Conservation (phyloP, 352 stramenopile species). For the Pythium aristosporum region DNA sequence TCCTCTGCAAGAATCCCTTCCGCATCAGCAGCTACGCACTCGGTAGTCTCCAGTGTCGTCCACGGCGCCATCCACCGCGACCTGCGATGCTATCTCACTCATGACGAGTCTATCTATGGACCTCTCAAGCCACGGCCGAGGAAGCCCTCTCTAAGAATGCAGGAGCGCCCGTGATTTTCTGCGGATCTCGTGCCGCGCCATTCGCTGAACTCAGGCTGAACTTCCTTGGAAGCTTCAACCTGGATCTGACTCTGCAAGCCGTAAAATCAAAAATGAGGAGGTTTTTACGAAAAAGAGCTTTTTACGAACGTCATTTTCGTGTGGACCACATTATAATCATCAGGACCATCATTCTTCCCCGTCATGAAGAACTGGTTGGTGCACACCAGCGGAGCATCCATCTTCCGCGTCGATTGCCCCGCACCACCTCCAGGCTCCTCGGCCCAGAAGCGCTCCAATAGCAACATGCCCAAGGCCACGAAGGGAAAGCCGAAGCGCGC, state of each 20-base stretch:
- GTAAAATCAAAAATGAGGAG: neutral
- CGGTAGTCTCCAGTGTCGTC: conserved; percentile 37
- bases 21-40: conserved; percentile 26
- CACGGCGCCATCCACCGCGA: conserved; percentile 11
- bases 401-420: neutral
- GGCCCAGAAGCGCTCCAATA: too few relatives aligned
- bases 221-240: conserved; percentile 7
- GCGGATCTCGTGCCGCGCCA: neutral
- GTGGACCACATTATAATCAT: conserved; percentile 15
- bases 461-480: conserved; percentile 66
- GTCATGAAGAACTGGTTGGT: conserved; percentile 22
- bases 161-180: conserved; percentile 6
- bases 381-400: conserved; percentile 10
- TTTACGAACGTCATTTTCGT: neutral
- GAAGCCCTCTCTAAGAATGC: neutral
- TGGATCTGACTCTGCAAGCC: neutral
- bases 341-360: conserved; percentile 18
- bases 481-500: conserved; percentile 82
- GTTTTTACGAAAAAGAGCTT: conserved; percentile 16
- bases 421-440: neutral
- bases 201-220: neutral
- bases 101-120: conserved; percentile 14
- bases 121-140: neutral
- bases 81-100: conserved; percentile 34
- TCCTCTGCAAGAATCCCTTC: neutral